Conservation (phyloP, 2,329 filamentous ascomycete genomes). For the Furcasterigmium sp. region DNA sequence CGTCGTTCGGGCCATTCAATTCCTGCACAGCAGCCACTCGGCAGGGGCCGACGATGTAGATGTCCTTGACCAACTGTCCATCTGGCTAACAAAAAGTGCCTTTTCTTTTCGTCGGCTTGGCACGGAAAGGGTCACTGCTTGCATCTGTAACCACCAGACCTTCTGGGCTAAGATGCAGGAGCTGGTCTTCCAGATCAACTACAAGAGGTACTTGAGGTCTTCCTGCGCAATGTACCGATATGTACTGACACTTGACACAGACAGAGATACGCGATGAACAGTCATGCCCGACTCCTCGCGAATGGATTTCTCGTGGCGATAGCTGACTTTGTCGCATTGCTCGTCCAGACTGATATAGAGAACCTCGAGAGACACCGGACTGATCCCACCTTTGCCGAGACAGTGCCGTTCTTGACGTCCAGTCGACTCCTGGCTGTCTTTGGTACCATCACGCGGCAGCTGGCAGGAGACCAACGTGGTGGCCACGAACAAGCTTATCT, state of each 20-base stretch:
- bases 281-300: slow-evolving; percentile 21
- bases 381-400: not conserved
- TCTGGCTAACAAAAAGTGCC: slow-evolving; percentile 48
- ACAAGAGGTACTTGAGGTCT: not conserved
- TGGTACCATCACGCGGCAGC: not conserved
- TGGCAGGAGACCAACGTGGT: not conserved
- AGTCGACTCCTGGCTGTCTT: not conserved
- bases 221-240: too few relatives aligned
- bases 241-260: not conserved
- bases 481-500: not conserved
- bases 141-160: slow-evolving; percentile 34
- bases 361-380: slow-evolving; percentile 9
- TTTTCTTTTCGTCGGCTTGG: slow-evolving; percentile 28
- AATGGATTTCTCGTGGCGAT: slow-evolving; percentile 35
- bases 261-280: slow-evolving; percentile 10
- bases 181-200: slow-evolving; percentile 28
- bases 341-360: slow-evolving; percentile 43
- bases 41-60: slow-evolving; percentile 28
- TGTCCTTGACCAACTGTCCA: slow-evolving; percentile 36
- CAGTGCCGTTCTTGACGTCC: not conserved
- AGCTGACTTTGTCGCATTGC: slow-evolving; percentile 45
- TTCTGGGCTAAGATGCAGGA: slow-evolving; percentile 52
- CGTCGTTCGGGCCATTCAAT: slow-evolving; percentile 29
- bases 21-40: slow-evolving; percentile 23
- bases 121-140: slow-evolving; percentile 30